A percentile compares a stretch with the other conserved stretches of the same genome.
These are phyloP conservation scores for Linnemannia exigua DNA, from an alignment of 192 early-diverging fungal genomes.

Conservation along the genomic window DNA sequence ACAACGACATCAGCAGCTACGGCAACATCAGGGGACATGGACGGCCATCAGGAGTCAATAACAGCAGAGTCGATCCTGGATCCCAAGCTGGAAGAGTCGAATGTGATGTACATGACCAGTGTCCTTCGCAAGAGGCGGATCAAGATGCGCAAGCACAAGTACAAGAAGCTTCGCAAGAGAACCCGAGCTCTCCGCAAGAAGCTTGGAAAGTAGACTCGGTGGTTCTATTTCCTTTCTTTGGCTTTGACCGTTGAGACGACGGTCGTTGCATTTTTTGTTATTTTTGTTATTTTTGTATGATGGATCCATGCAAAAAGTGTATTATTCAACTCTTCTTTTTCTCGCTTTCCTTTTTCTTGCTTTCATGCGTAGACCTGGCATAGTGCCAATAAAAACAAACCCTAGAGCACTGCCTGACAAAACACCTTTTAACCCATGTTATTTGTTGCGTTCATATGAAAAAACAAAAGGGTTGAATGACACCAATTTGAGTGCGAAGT, in stretches of 20 bases:
- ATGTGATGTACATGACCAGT: conserved; percentile 73
- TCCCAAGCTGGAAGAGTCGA: conserved; percentile 13
- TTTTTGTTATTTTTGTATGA: not conserved
- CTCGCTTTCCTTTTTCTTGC: not conserved
- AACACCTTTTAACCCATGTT: not conserved
- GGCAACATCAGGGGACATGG: not conserved
- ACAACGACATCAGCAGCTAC: not conserved
- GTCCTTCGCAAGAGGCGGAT: conserved; percentile 86
- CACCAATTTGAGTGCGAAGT: no score
- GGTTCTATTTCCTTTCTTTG: not conserved
- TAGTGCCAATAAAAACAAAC: not conserved
- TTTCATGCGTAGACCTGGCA: not conserved
- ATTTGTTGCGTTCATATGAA: not conserved
- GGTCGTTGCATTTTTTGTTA: not conserved
- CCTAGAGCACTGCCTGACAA: not conserved
- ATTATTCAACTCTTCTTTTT: not conserved
- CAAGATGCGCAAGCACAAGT: conserved; percentile 98
- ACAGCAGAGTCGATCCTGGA: conserved; percentile 24
- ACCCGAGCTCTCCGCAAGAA: conserved; percentile 79
- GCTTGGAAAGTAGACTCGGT: conserved; percentile 71
- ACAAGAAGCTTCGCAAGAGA: conserved; percentile 87
- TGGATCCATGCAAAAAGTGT: conserved; percentile 4
- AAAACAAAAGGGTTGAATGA: not conserved
- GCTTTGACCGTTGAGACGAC: not conserved
- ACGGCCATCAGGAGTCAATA: conserved; percentile 9